phyloP scores from a whole-genome alignment of 2,329 filamentous ascomycete genomes.

The Pseudocercospora vitis region DNA sequence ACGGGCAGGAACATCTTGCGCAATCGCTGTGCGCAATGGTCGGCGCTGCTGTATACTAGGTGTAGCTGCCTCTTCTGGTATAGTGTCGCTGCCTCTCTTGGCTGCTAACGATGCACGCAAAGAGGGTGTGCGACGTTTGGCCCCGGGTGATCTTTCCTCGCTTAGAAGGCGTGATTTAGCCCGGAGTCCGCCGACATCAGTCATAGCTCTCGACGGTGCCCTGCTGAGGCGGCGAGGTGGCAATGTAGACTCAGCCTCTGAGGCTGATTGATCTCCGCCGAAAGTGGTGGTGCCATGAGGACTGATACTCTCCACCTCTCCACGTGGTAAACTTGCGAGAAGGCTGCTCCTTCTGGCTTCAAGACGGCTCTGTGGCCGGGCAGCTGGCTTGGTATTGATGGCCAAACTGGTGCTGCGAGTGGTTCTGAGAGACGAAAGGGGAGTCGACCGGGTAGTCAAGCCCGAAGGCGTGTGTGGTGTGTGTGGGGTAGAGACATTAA shows the following conservation, averaged over 20 bases:
- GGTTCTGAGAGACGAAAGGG: not conserved
- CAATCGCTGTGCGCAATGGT: not conserved
- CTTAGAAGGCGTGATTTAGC: conserved; percentile 17
- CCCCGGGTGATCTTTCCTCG: conserved; percentile 19
- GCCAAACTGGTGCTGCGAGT: conserved; percentile 21
- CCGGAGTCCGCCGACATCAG: conserved; percentile 42
- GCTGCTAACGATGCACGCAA: conserved; percentile 19
- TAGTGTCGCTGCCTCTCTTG: conserved; percentile 5
- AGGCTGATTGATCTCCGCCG: conserved; percentile 31
- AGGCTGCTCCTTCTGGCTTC: conserved; percentile 47
- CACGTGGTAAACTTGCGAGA: conserved; percentile 27
- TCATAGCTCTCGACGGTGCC: conserved; percentile 49
- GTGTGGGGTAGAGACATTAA: conserved; percentile 28
- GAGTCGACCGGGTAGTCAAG: not conserved
- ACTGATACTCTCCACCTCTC: conserved; percentile 26
- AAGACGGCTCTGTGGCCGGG: conserved; percentile 43
- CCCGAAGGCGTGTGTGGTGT: not conserved
- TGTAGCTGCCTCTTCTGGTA: conserved; percentile 15
- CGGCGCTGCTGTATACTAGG: conserved; percentile 5
- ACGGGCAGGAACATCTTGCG: not conserved
- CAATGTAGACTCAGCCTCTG: conserved; percentile 31
- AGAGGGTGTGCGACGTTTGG: conserved; percentile 16
- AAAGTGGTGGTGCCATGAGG: conserved; percentile 37
- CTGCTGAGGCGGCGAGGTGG: conserved; percentile 32
- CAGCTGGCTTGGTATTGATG: conserved; percentile 22